These are phyloP conservation scores for Beauveria bassiana DNA, from an alignment of 2,329 filamentous ascomycete species.

Conservation along the genomic window DNA sequence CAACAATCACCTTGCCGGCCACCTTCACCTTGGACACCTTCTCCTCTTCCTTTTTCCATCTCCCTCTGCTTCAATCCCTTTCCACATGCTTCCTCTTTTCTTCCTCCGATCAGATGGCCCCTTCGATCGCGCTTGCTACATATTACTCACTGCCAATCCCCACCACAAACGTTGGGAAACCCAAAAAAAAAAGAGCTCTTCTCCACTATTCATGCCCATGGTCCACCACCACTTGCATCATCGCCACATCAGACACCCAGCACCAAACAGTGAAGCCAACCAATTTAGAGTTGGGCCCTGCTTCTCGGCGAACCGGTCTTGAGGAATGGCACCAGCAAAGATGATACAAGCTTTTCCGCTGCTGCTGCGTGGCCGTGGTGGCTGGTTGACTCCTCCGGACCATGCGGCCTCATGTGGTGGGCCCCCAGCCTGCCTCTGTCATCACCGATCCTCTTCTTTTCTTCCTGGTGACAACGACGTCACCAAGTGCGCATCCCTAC, in stretches of 20 bases:
- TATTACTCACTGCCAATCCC: not conserved
- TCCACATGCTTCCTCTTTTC: constrained; percentile 9
- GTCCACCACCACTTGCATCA: not conserved
- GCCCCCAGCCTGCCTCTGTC: not conserved
- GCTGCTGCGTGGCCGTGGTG: not conserved
- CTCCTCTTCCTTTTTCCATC: too few relatives aligned
- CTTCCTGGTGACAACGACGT: not conserved
- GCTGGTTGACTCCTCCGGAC: too few relatives aligned
- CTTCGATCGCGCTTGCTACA: not conserved
- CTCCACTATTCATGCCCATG: not conserved
- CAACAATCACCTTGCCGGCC: too few relatives aligned
- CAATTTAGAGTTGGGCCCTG: not conserved
- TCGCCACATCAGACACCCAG: not conserved
- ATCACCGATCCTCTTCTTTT: not conserved
- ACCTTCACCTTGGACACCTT: too few relatives aligned
- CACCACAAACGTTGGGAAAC: not conserved
- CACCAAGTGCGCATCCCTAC: not conserved
- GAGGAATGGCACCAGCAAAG: too few relatives aligned
- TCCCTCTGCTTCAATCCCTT: not conserved
- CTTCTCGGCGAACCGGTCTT: not conserved
- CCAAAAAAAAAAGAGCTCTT: not conserved
- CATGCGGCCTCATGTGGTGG: not conserved
- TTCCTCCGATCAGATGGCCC: not conserved
- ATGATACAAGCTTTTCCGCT: not conserved
- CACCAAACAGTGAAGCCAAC: not conserved